phyloP scores from a whole-genome alignment of 495 filamentous ascomycete genomes.

The Staphylotrichum tortipilum region DNA sequence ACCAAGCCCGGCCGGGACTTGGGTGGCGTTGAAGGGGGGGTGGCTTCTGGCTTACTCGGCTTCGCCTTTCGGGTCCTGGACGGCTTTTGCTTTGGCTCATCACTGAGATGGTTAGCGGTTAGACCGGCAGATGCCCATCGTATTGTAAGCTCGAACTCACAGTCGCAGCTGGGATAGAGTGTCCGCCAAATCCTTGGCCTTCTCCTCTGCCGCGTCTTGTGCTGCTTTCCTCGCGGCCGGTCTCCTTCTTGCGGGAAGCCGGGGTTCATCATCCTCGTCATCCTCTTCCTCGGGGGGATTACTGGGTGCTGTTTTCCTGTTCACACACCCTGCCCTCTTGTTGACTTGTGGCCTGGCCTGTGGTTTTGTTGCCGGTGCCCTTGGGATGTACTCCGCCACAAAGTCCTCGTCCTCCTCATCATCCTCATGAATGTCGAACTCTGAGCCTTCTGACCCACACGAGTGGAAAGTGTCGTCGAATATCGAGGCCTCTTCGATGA shows the following conservation, averaged over 20 bases:
- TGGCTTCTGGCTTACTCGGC: background rate
- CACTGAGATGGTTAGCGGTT: background rate
- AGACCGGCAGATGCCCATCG: too few species aligned
- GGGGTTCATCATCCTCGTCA: background rate
- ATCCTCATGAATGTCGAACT: constrained; percentile 9
- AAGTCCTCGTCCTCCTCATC: constrained; percentile 11
- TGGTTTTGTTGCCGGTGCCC: constrained; percentile 2
- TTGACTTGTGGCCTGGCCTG: background rate
- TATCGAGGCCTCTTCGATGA: constrained; percentile 18
- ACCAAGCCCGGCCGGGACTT: constrained; percentile 21
- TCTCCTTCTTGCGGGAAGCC: too few species aligned
- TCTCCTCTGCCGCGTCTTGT: too few species aligned
- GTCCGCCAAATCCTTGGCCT: constrained; percentile 14
- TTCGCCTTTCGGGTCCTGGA: background rate
- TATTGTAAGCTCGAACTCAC: constrained; percentile 10
- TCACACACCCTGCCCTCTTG: too few species aligned
- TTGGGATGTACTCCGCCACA: background rate
- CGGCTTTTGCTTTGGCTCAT: background rate
- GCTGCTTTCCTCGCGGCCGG: too few species aligned
- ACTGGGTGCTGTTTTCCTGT: too few species aligned
- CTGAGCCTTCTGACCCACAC: constrained; percentile 9
- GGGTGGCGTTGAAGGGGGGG: constrained; percentile 22
- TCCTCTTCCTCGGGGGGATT: background rate
- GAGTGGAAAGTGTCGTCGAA: constrained; percentile 13
- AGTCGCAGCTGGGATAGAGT: constrained; percentile 18